Evolutionary conservation across 495 filamentous ascomycete species (phyloP), one percentile per base, ranked within the genome.

Genomic region (Sporormia fimetaria): DNA sequence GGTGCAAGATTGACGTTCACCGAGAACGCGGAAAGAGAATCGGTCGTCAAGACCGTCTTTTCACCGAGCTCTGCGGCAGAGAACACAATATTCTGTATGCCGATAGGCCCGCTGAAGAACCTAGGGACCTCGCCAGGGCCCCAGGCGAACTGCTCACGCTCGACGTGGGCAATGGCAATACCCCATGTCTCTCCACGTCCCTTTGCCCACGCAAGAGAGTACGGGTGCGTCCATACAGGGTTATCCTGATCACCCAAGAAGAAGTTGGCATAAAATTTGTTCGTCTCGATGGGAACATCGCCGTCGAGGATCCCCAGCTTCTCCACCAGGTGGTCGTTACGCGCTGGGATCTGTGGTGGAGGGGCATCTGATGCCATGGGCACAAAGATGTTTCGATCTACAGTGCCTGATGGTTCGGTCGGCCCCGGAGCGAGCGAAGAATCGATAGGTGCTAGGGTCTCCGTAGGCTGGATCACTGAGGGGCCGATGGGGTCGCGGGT

Each of bases 221-320:
- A 98, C 7, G 90, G 90, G 57, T 92, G 79, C 1, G 83, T 82
- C 68, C 82, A 95, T 0, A 76, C 71, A 1, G 77, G 68, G 25
- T 72, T 70, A 3, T 63, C 71, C 58, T 93, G 87, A 32, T 60
- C 70, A 3, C 78, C 85, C 2, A 95, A 64, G 54, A 88, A 90
- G 48, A 94, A 76, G 33, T 92, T 93, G 37, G 76, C 76, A 54
- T 94, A 94, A 60, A 94, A 98, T 52, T 94, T 95, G 60, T 95
- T 92, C 9, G 87, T 90, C 35, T 73, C 64, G 46, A 83, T 69
- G 0, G 80, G 81, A 1, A 52, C 59, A 2, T 61, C 58, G 14
- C 72, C 62, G 39, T 55, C 51, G n/a, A 49, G 37, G 20, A 63
- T 59, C 6, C 48, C 50, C 11, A 52, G 25, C 9, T 50, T 41